phyloP scores from a whole-genome alignment of 306 rosid genomes.

The Delonix regia region DNA sequence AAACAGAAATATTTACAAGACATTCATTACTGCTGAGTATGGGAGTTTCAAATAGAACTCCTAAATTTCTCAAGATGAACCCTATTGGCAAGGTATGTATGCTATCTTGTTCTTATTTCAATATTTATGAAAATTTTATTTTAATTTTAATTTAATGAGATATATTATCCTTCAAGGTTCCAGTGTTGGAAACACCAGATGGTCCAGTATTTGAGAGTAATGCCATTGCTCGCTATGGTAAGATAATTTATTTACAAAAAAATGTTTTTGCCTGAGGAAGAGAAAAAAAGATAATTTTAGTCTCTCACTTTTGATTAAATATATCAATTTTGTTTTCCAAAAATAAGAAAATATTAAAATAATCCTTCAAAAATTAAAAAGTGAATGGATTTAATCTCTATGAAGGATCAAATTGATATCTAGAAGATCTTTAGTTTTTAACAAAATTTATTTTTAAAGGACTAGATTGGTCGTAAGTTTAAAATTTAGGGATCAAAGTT shows the following conservation, averaged over 20 bases:
- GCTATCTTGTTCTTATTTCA: neutral
- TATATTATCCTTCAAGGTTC: slow-evolving; percentile 51
- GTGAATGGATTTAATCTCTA: too few species aligned
- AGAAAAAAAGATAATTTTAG: too few species aligned
- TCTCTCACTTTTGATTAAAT: too few species aligned
- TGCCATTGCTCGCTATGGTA: slow-evolving; percentile 84
- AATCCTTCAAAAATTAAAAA: too few species aligned
- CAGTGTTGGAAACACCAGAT: slow-evolving; percentile 78
- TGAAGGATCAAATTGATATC: too few species aligned
- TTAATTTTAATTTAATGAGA: neutral
- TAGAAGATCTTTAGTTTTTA: too few species aligned
- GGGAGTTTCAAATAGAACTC: slow-evolving; percentile 76
- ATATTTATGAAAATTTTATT: neutral
- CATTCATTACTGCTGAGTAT: slow-evolving; percentile 64
- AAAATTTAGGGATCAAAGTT: too few species aligned
- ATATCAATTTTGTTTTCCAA: neutral
- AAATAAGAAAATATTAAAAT: too few species aligned
- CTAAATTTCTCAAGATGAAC: slow-evolving; percentile 77
- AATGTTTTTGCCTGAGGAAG: too few species aligned
- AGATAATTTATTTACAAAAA: too few species aligned
- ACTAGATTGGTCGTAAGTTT: too few species aligned
- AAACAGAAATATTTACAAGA: slow-evolving; percentile 68
- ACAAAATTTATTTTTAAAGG: too few species aligned
- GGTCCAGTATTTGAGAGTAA: slow-evolving; percentile 85
- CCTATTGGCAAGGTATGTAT: slow-evolving; percentile 85